phyloP scores from a whole-genome alignment of 129 eudicot species.

The Centaurea solstitialis region DNA sequence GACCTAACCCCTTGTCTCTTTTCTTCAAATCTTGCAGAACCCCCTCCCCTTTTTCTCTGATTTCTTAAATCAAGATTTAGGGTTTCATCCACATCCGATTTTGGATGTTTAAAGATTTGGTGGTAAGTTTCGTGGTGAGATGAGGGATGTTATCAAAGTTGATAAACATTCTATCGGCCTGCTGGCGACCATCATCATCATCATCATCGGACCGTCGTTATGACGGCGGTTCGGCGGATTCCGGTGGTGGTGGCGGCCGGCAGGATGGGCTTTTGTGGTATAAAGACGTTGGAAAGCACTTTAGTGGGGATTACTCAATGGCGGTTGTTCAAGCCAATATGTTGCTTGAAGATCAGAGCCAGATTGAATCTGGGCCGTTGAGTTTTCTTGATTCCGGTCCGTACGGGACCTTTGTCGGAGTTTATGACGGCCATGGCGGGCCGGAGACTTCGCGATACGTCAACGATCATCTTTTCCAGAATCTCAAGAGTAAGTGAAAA shows the following conservation, averaged over 20 bases:
- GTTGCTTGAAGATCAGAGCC: slow-evolving; percentile 84
- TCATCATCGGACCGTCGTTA: slow-evolving; percentile 43
- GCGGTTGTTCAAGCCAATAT: slow-evolving; percentile 84
- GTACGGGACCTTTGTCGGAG: slow-evolving; percentile 75
- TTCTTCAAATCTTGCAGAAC: not conserved
- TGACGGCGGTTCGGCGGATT: slow-evolving; percentile 54
- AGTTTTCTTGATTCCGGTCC: slow-evolving; percentile 79
- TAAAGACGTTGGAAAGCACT: slow-evolving; percentile 61
- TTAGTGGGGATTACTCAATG: slow-evolving; percentile 77
- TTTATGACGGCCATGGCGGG: slow-evolving; percentile 90
- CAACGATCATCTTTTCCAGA: slow-evolving; percentile 67
- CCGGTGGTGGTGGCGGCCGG: slow-evolving; percentile 47
- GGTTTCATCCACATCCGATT: slow-evolving; percentile 43
- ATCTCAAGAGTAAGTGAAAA: slow-evolving; percentile 70
- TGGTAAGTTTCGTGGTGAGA: slow-evolving; percentile 42
- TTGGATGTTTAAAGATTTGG: slow-evolving; percentile 56
- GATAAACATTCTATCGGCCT: slow-evolving; percentile 60
- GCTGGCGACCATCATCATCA: slow-evolving; percentile 58
- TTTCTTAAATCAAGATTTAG: not conserved
- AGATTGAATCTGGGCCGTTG: slow-evolving; percentile 79
- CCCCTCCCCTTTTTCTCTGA: not conserved
- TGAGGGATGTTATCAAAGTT: slow-evolving; percentile 84
- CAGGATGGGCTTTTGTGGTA: slow-evolving; percentile 81
- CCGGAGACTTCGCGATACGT: slow-evolving; percentile 78
- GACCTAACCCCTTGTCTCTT: slow-evolving; percentile 18